Evolutionary conservation across 441 rosid species (phyloP).

Genomic region (Adansonia madagascariensis): DNA sequence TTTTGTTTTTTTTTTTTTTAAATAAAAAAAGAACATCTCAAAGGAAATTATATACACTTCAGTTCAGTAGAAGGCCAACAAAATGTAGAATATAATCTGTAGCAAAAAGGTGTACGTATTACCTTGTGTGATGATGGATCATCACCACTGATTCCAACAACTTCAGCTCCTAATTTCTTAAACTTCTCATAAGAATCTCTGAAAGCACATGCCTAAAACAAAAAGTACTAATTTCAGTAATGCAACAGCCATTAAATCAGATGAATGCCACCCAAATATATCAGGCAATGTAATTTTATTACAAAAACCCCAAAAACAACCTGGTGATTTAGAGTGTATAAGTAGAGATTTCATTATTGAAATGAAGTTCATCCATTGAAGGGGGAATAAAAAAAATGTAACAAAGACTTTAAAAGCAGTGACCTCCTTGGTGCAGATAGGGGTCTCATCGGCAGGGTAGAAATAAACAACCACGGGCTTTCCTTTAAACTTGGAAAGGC

Average conservation of each 20-base stretch:
- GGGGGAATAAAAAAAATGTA: too few species aligned
- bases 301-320: too few species aligned
- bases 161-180: slow-evolving; percentile 95
- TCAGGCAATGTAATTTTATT: too few species aligned
- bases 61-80: not conserved
- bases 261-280: not conserved
- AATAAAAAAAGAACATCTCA: not conserved
- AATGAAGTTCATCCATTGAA: too few species aligned
- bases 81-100: not conserved
- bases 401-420: not conserved
- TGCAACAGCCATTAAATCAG: not conserved
- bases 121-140: slow-evolving; percentile 90
- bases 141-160: slow-evolving; percentile 89
- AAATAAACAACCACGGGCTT: slow-evolving; percentile 90
- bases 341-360: too few species aligned
- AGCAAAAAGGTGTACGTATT: slow-evolving; percentile 19
- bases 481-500: slow-evolving; percentile 78
- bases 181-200: slow-evolving; percentile 96
- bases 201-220: slow-evolving; percentile 94
- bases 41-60: not conserved
- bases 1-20: not conserved
- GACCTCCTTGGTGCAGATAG: slow-evolving; percentile 97
- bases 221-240: slow-evolving; percentile 13
- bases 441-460: slow-evolving; percentile 96
- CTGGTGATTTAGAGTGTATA: too few species aligned